These are phyloP conservation scores for Pholiota adiposa DNA, from an alignment of 1,284 basidiomycete species.

Conservation along the genomic window DNA sequence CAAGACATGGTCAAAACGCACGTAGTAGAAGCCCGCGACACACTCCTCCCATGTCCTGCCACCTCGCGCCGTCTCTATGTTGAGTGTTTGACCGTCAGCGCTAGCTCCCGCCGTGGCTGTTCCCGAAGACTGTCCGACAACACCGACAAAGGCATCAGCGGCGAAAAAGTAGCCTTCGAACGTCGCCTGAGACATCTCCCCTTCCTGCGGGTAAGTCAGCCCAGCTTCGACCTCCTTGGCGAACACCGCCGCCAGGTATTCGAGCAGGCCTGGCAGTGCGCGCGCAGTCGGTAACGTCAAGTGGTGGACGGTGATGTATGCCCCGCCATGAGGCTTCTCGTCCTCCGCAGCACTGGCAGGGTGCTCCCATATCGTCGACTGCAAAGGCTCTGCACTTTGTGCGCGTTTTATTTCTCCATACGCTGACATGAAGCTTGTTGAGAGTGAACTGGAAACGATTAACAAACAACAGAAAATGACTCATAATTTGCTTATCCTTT, in stretches of 20 bases:
- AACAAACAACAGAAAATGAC: constrained; percentile 3
- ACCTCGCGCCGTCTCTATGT: constrained; percentile 47
- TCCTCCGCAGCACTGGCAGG: constrained; percentile 2
- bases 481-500: not conserved
- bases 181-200: constrained; percentile 50
- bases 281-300: constrained; percentile 55
- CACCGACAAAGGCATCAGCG: constrained; percentile 76
- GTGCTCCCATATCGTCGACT: constrained; percentile 33
- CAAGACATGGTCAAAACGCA: constrained; percentile 39
- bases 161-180: constrained; percentile 81
- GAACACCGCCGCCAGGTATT: constrained; percentile 69
- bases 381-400: constrained; percentile 21
- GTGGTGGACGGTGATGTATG: constrained; percentile 63
- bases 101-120: constrained; percentile 16
- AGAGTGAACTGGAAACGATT: not conserved
- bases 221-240: constrained; percentile 79
- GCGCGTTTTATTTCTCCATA: constrained; percentile 34
- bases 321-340: constrained; percentile 2
- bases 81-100: constrained; percentile 12
- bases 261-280: constrained; percentile 52
- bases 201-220: constrained; percentile 84
- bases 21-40: constrained; percentile 85
- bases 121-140: constrained; percentile 42
- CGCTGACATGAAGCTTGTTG: constrained; percentile 32
- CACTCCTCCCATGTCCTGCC: constrained; percentile 68